These are phyloP conservation scores for Mycena alexandri DNA, from an alignment of 768 basidiomycete species.

Conservation along the genomic window DNA sequence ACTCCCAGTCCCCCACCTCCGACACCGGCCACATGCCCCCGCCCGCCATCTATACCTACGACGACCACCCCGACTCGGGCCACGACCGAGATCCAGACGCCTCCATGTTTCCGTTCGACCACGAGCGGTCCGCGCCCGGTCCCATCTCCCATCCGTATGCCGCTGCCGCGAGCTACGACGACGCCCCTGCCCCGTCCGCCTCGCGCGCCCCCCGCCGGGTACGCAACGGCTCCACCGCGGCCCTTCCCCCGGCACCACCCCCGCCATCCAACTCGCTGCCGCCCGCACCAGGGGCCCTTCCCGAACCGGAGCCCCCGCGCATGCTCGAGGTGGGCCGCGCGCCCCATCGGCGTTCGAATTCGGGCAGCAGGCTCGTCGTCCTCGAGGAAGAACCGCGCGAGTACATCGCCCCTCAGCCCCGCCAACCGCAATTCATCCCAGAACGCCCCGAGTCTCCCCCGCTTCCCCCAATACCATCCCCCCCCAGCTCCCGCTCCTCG, in stretches of 20 bases:
- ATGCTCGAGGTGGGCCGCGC: constrained; percentile 46
- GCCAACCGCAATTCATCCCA: constrained; percentile 47
- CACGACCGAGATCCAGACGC: constrained; percentile 22
- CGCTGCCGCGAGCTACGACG: constrained; percentile 52
- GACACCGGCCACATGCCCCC: constrained; percentile 21
- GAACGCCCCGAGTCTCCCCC: constrained; percentile 72
- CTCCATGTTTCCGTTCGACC: constrained; percentile 46
- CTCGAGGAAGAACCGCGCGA: constrained; percentile 72
- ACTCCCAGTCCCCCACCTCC: constrained; percentile 27
- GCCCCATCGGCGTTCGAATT: constrained; percentile 66
- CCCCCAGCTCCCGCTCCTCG: constrained; percentile 53
- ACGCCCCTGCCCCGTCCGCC: constrained; percentile 42
- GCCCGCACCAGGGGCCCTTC: constrained; percentile 59
- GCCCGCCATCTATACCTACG: constrained; percentile 20
- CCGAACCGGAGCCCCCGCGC: constrained; percentile 42
- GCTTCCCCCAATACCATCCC: constrained; percentile 73
- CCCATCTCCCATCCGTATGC: constrained; percentile 65
- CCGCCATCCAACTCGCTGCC: constrained; percentile 74
- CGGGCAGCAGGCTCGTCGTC: constrained; percentile 67
- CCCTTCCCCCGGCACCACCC: constrained; percentile 74
- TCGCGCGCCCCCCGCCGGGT: constrained; percentile 56
- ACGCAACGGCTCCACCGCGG: constrained; percentile 60
- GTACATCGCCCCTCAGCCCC: not conserved
- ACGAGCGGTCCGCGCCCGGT: constrained; percentile 41
- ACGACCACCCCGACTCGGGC: constrained; percentile 14